Evolutionary conservation across 345 rosid species (phyloP).

Genomic region (Murraya koenigii): DNA sequence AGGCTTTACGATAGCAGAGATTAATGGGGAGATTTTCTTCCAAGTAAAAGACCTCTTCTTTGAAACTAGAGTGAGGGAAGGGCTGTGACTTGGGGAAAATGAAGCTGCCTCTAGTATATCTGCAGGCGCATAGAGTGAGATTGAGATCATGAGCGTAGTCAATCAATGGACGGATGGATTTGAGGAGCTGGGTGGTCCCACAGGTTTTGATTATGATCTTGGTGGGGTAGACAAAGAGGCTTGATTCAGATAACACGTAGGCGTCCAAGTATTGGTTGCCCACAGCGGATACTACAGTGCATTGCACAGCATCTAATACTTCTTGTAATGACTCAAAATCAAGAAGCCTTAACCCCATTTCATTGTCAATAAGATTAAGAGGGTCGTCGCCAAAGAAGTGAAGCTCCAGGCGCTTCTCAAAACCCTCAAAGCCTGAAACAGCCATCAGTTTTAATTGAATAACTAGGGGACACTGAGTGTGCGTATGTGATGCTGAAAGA

Average conservation of each 20-base stretch:
- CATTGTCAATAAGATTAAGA: neutral
- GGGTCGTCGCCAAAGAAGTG: conserved; percentile 63
- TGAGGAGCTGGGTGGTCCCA: conserved; percentile 95
- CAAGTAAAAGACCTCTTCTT: conserved; percentile 67
- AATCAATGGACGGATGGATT: conserved; percentile 81
- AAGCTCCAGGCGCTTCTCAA: conserved; percentile 95
- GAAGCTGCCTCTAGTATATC: conserved; percentile 91
- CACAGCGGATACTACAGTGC: conserved; percentile 92
- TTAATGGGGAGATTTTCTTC: conserved; percentile 57
- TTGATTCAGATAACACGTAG: conserved; percentile 93
- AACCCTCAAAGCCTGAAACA: conserved; percentile 95
- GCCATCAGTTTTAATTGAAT: conserved; percentile 46
- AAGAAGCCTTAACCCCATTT: conserved; percentile 70
- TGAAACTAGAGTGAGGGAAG: conserved; percentile 80
- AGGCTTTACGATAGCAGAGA: conserved; percentile 63
- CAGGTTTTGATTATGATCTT: conserved; percentile 97
- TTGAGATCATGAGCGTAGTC: conserved; percentile 54
- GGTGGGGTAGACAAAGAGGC: conserved; percentile 90
- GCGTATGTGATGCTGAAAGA: neutral
- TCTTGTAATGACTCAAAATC: conserved; percentile 64
- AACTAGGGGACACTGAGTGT: neutral
- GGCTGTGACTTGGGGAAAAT: conserved; percentile 90
- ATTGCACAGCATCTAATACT: conserved; percentile 74
- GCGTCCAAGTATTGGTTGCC: conserved; percentile 83
- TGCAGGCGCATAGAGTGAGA: conserved; percentile 55